A percentile compares a stretch with the other conserved stretches of the same genome.
phyloP scores from a whole-genome alignment of 2,329 filamentous ascomycete genomes.

The Colletotrichum filicis region DNA sequence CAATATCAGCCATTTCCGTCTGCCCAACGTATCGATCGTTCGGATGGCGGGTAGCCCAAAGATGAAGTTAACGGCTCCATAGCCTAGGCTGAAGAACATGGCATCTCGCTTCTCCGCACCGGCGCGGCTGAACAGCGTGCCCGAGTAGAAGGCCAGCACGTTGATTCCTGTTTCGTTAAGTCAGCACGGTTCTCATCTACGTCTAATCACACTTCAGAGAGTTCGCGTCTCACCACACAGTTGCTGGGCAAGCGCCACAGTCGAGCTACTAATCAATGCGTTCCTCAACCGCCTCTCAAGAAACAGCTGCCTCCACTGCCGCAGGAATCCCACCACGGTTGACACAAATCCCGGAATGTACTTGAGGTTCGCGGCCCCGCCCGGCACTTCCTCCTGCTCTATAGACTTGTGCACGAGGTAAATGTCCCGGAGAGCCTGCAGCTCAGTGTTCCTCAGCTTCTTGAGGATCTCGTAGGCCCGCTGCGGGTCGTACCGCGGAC shows the following conservation, averaged over 20 bases:
- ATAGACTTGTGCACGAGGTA: conserved; percentile 50
- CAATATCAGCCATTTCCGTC: conserved; percentile 54
- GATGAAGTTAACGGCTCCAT: conserved; percentile 54
- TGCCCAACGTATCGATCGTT: conserved; percentile 53
- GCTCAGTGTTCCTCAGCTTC: conserved; percentile 51
- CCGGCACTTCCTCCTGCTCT: conserved; percentile 39
- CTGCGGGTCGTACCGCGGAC: conserved; percentile 46
- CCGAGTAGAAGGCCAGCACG: conserved; percentile 57
- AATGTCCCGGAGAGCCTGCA: conserved; percentile 54
- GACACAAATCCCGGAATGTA: not conserved
- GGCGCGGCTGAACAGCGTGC: conserved; percentile 40
- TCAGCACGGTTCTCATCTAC: not conserved
- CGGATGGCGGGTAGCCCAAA: conserved; percentile 53
- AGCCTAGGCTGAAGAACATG: conserved; percentile 47
- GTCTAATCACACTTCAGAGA: not conserved
- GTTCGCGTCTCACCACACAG: conserved; percentile 39
- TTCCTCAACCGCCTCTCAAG: conserved; percentile 44
- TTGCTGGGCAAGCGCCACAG: conserved; percentile 46
- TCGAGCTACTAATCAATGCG: conserved; percentile 44
- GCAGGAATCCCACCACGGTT: conserved; percentile 41
- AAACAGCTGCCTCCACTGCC: conserved; percentile 44
- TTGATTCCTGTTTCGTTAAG: conserved; percentile 41
- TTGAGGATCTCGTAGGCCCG: conserved; percentile 47
- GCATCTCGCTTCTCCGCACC: conserved; percentile 36
- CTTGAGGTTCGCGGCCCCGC: not conserved